Conservation (phyloP, 1,284 basidiomycete genomes). For the Sphagnurus paluster region DNA sequence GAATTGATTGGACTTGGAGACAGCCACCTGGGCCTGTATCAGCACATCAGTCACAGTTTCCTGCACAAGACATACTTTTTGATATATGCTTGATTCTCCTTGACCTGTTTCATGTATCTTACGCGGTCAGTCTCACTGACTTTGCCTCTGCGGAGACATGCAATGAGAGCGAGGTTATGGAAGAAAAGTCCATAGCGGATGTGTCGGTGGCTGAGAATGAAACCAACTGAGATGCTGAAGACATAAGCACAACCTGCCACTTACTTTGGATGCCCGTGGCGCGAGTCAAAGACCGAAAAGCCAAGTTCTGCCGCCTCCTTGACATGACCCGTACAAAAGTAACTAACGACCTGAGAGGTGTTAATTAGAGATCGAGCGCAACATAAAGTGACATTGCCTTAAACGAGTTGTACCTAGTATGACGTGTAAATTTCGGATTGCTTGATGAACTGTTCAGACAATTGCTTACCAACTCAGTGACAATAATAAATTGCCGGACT, state of each 20-base stretch:
- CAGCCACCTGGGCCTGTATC: conserved; percentile 49
- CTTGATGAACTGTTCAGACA: too few relatives aligned
- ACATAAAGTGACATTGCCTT: conserved; percentile 40
- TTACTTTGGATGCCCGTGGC: conserved; percentile 63
- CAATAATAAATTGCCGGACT: conserved; percentile 48
- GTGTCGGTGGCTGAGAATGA: conserved; percentile 54
- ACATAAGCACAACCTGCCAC: conserved; percentile 15
- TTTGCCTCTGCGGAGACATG: conserved; percentile 48
- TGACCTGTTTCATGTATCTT: conserved; percentile 55
- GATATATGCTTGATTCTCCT: conserved; percentile 58
- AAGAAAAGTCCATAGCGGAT: conserved; percentile 67
- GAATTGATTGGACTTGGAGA: conserved; percentile 68
- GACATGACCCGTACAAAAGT: conserved; percentile 59
- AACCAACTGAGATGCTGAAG: neutral
- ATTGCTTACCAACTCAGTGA: conserved; percentile 57
- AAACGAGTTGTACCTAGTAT: conserved; percentile 63
- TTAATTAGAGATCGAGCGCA: neutral
- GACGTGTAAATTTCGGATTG: too few relatives aligned
- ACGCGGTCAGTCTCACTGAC: conserved; percentile 36
- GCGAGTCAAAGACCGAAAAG: conserved; percentile 57
- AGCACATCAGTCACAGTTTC: conserved; percentile 6
- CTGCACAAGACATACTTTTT: conserved; percentile 48
- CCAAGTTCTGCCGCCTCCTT: conserved; percentile 61
- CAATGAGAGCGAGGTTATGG: conserved; percentile 62
- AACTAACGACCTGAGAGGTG: conserved; percentile 49